These are phyloP conservation scores for Claviceps lovelessii DNA, from an alignment of 2,329 filamentous ascomycete species.

Conservation along the genomic window DNA sequence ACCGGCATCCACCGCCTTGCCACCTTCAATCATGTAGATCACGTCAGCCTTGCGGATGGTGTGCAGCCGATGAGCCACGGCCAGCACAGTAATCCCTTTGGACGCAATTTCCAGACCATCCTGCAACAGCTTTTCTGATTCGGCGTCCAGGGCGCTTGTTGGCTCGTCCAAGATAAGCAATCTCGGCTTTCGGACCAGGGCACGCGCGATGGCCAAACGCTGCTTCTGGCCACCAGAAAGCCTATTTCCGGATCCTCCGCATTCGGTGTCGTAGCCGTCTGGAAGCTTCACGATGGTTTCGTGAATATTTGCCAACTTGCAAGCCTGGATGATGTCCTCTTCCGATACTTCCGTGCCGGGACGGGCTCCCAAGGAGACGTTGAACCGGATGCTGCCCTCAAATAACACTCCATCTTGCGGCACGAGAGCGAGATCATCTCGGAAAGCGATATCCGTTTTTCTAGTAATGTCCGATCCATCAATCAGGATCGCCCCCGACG, in stretches of 20 bases:
- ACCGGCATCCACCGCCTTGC: constrained; percentile 20
- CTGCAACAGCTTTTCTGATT: constrained; percentile 34
- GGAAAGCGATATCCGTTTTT: constrained; percentile 27
- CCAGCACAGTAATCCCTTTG: constrained; percentile 26
- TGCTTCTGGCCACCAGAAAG: constrained; percentile 60
- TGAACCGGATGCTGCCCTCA: constrained; percentile 33
- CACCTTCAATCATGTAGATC: constrained; percentile 29
- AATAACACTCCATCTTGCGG: constrained; percentile 37
- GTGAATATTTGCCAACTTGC: constrained; percentile 49
- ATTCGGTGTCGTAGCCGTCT: constrained; percentile 40
- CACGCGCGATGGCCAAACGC: constrained; percentile 53
- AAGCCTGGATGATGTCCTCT: constrained; percentile 46
- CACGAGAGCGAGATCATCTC: constrained; percentile 32
- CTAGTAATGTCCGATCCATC: constrained; percentile 18
- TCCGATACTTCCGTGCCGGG: constrained; percentile 36
- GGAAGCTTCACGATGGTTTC: constrained; percentile 41
- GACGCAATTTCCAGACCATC: constrained; percentile 37
- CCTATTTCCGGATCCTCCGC: constrained; percentile 48
- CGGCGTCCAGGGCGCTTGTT: constrained; percentile 49
- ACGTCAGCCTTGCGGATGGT: constrained; percentile 28
- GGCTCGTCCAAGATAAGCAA: constrained; percentile 39
- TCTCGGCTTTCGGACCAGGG: constrained; percentile 47
- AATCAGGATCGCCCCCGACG: constrained; percentile 34
- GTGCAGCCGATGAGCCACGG: constrained; percentile 30
- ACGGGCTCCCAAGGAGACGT: constrained; percentile 32